phyloP scores from a whole-genome alignment of 2,329 filamentous ascomycete species.

The Escovopsis sp. region DNA sequence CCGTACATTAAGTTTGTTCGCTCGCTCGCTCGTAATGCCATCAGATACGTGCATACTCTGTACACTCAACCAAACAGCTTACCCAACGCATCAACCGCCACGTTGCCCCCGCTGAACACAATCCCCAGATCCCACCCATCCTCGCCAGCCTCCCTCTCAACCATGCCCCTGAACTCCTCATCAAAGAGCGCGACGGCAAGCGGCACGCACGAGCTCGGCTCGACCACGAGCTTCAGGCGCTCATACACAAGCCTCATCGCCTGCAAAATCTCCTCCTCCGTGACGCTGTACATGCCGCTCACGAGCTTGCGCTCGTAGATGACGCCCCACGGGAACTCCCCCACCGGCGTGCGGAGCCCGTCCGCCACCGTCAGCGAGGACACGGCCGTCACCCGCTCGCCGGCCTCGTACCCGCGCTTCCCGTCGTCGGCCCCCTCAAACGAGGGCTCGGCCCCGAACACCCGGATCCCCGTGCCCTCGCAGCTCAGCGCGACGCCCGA shows the following conservation, averaged over 20 bases:
- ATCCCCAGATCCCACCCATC: slow-evolving; percentile 58
- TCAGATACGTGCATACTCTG: not conserved
- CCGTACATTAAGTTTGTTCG: too few relatives aligned
- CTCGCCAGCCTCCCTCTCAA: slow-evolving; percentile 55
- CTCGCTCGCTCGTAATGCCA: too few relatives aligned
- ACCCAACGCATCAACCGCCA: slow-evolving; percentile 38
- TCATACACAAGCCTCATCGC: slow-evolving; percentile 71
- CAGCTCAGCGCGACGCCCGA: slow-evolving; percentile 68
- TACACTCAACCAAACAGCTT: slow-evolving; percentile 26
- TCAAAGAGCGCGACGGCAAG: slow-evolving; percentile 73
- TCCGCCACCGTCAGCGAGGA: slow-evolving; percentile 74
- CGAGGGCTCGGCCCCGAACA: slow-evolving; percentile 78
- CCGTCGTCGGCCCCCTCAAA: slow-evolving; percentile 78
- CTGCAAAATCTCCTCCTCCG: slow-evolving; percentile 65
- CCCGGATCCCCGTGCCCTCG: slow-evolving; percentile 53
- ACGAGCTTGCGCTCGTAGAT: slow-evolving; percentile 62
- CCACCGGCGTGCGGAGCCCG: slow-evolving; percentile 73
- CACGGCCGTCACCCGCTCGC: slow-evolving; percentile 51
- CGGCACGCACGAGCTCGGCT: slow-evolving; percentile 76
- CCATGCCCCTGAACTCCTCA: slow-evolving; percentile 62
- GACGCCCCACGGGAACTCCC: slow-evolving; percentile 59
- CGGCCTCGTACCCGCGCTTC: slow-evolving; percentile 50
- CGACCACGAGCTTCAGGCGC: slow-evolving; percentile 78
- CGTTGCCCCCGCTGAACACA: slow-evolving; percentile 47
- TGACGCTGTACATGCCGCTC: slow-evolving; percentile 54